phyloP scores from a whole-genome alignment of 257 asterid genomes.

The Solanum gandarillasii region DNA sequence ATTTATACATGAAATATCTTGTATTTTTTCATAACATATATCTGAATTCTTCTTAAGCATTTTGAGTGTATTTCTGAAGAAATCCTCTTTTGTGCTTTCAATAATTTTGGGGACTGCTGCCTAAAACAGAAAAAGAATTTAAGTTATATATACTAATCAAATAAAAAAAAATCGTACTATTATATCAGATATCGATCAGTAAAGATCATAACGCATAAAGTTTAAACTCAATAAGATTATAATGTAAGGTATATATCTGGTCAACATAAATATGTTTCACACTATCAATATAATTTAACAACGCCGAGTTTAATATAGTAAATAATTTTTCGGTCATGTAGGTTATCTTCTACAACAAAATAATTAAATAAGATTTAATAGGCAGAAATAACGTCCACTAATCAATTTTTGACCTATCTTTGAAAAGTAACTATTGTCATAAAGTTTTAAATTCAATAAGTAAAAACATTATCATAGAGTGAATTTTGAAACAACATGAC shows the following conservation, averaged over 20 bases:
- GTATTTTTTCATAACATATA: slow-evolving; percentile 30
- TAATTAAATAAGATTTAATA: not conserved
- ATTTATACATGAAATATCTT: slow-evolving; percentile 45
- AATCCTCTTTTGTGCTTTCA: slow-evolving; percentile 43
- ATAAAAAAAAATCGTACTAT: too few species aligned
- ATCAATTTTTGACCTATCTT: not conserved
- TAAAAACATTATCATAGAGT: not conserved
- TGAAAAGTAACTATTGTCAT: not conserved
- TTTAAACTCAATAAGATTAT: not conserved
- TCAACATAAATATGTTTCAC: not conserved
- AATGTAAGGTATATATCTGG: not conserved
- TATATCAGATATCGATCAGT: not conserved
- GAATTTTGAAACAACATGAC: not conserved
- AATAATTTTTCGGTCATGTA: not conserved
- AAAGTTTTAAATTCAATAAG: not conserved
- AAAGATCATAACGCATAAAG: not conserved
- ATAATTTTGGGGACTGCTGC: slow-evolving; percentile 76
- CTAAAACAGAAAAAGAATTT: slow-evolving; percentile 6
- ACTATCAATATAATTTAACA: not conserved
- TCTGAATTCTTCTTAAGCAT: slow-evolving; percentile 45
- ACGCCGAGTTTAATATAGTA: not conserved
- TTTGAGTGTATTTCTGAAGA: slow-evolving; percentile 29
- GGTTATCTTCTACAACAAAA: not conserved
- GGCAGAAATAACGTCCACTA: not conserved
- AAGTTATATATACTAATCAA: not conserved